Conservation (phyloP, 1,284 basidiomycete genomes). For the Austroboletus niveus region DNA sequence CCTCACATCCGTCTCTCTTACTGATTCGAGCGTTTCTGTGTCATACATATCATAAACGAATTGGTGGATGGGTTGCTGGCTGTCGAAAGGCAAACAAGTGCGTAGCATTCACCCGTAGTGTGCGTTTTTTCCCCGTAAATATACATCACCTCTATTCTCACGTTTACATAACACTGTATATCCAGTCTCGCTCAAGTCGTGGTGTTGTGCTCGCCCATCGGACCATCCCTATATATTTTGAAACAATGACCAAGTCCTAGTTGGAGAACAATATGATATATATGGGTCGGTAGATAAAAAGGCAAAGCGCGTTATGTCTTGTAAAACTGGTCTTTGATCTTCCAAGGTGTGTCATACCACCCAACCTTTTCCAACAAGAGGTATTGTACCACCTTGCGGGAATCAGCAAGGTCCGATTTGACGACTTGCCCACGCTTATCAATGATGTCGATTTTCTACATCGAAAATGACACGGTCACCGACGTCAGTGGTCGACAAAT, state of each 20-base stretch:
- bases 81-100: too few species aligned
- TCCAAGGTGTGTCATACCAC: constrained; percentile 67
- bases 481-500: not conserved
- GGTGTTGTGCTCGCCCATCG: too few species aligned
- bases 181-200: too few species aligned
- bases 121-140: too few species aligned
- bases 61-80: too few species aligned
- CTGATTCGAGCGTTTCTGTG: not conserved
- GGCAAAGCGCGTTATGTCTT: constrained; percentile 13
- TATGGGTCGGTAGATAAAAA: too few species aligned
- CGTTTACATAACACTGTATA: too few species aligned
- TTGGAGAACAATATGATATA: too few species aligned
- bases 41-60: not conserved
- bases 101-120: too few species aligned
- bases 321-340: constrained; percentile 39
- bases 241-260: too few species aligned
- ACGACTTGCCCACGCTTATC: constrained; percentile 43
- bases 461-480: not conserved
- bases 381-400: constrained; percentile 64
- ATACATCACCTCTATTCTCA: too few species aligned
- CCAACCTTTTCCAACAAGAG: constrained; percentile 68
- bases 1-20: not conserved
- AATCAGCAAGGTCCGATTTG: constrained; percentile 34
- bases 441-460: constrained; percentile 30
- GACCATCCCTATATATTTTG: too few species aligned